These are phyloP conservation scores for Boletellus sp. DNA, from an alignment of 1,284 basidiomycete genomes.

Conservation along the genomic window DNA sequence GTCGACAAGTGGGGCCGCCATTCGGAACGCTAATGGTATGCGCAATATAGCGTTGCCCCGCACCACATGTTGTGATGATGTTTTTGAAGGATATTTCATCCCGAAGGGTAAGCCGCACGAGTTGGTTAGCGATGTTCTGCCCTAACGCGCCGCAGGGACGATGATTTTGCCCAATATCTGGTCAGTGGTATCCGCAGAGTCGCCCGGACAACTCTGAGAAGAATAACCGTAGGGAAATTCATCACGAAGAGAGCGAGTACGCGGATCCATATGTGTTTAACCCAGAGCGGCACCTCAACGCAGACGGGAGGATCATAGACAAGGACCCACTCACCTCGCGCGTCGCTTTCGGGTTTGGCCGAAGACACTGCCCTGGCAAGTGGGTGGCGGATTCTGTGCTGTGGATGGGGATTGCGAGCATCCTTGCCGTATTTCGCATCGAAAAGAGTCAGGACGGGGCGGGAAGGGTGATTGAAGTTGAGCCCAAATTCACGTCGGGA, in stretches of 20 bases:
- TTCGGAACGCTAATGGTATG: constrained; percentile 8
- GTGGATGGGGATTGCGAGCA: constrained; percentile 33
- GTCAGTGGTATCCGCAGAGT: constrained; percentile 17
- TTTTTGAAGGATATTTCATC: constrained; percentile 33
- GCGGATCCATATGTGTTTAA: constrained; percentile 23
- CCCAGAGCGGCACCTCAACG: constrained; percentile 26
- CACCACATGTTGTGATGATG: constrained; percentile 25
- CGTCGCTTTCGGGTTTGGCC: constrained; percentile 32
- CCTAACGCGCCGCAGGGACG: constrained; percentile 19
- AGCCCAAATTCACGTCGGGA: constrained; percentile 31
- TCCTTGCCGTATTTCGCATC: constrained; percentile 30
- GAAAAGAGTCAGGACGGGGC: constrained; percentile 22
- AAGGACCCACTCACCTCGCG: constrained; percentile 26
- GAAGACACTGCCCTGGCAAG: constrained; percentile 34
- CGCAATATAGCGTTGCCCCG: constrained; percentile 26
- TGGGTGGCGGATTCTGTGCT: constrained; percentile 33
- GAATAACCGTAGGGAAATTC: constrained; percentile 22
- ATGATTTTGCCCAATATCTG: constrained; percentile 31
- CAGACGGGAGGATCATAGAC: constrained; percentile 26
- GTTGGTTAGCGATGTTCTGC: not conserved
- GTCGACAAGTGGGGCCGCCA: not conserved
- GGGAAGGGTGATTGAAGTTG: constrained; percentile 26
- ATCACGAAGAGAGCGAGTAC: constrained; percentile 32
- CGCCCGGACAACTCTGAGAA: not conserved
- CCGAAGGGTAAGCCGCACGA: constrained; percentile 26